Evolutionary conservation across 2,329 filamentous ascomycete species (phyloP).

Genomic region (Xylaria sp.): DNA sequence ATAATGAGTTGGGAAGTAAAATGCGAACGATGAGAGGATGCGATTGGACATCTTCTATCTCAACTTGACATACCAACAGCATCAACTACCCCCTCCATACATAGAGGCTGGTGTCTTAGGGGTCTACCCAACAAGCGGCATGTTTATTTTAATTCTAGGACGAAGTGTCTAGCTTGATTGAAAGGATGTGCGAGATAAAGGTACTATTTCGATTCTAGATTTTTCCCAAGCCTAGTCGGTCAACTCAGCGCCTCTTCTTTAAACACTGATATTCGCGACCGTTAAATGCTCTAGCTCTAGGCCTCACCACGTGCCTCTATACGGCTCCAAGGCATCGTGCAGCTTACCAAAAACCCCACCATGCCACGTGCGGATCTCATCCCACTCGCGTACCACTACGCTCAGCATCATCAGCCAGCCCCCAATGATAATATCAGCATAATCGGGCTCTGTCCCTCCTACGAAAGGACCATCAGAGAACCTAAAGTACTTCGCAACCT

Average conservation of each 20-base stretch:
- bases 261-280: background rate
- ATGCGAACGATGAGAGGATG: no score
- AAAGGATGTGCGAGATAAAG: no score
- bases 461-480: conserved; percentile 42
- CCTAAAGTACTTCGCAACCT: conserved; percentile 40
- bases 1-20: no score
- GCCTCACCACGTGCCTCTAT: conserved; percentile 37
- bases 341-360: conserved; percentile 40
- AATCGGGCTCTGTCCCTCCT: conserved; percentile 38
- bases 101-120: no score
- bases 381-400: conserved; percentile 40
- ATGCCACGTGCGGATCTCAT: conserved; percentile 44
- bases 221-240: background rate
- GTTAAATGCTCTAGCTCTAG: background rate
- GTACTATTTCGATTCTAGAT: no score
- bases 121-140: no score
- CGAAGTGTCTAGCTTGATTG: no score
- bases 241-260: background rate
- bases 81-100: no score
- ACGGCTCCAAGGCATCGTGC: conserved; percentile 41
- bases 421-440: conserved; percentile 47
- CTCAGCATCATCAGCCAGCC: conserved; percentile 44
- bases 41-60: no score
- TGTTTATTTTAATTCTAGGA: no score
- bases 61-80: no score